Base-by-base conservation (phyloP, 305 asterid genomes). In the Fraxinus platypoda region DNA sequence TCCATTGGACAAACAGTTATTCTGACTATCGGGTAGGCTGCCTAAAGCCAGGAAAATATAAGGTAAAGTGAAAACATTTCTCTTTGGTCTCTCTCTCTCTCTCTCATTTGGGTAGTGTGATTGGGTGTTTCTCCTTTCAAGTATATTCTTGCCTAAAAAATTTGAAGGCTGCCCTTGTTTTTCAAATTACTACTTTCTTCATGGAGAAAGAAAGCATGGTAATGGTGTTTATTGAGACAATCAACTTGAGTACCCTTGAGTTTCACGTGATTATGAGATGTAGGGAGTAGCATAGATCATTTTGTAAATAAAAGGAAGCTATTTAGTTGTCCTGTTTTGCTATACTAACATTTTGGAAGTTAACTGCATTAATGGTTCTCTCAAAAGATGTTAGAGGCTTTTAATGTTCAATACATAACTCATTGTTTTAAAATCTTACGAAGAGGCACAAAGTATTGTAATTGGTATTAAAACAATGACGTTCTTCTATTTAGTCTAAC, bases 21-120 rank as follows among this genome's bases (percentile, higher is more conserved):
- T 96, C 94, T 8, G 97, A 93, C 84, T 94, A 96, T 78, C 92
- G 86, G 43, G 85, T 94, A 41, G 99, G 99, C 81, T 96, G 99
- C 92, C 85, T 88, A 19, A 89, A 90, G 88, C 92, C 95, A n/a
- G 99, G 98, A 83, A 96, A 94, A 85, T 96, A 96, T 88, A 91
- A 92, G 98, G 99, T 94, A 87, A 34, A 82, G 33, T 13, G 23
- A 41, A 41, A 74, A 52, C 31, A 21, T 66, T 11, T 72, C 34
- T 2, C 19, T 74, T 64, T 82, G 62, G 82, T 9, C 12, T 6
- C 6, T 26, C 59, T 21, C 72, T 64, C 72, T 62, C 71, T 19
- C 54, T 43, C 54, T 43, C 54, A 46, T 46, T 46, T 12, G n/a
- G 0, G 54, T 46, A 46, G 54, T 13, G n/a, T 13, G 54, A n/a